These are phyloP conservation scores for Pseudofabraea citricarpa DNA, from an alignment of 2,329 filamentous ascomycete species.

Conservation along the genomic window DNA sequence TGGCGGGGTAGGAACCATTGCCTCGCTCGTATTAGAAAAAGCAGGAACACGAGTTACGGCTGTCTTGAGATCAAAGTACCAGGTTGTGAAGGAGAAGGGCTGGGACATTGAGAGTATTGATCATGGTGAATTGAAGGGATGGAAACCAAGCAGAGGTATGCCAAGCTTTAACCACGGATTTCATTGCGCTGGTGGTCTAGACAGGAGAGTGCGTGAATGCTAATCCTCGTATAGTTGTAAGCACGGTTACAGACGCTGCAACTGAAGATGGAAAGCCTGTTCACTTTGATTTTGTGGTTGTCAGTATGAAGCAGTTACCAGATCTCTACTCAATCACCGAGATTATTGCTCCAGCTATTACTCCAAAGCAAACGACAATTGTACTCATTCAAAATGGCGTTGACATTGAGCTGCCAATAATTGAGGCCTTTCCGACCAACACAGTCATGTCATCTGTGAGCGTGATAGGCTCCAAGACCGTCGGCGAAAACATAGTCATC, in stretches of 20 bases:
- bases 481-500: slow-evolving; percentile 8
- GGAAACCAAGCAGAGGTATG: slow-evolving; percentile 15
- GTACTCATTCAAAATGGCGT: slow-evolving; percentile 21
- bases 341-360: slow-evolving; percentile 13
- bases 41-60: slow-evolving; percentile 15
- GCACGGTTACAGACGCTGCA: slow-evolving; percentile 2
- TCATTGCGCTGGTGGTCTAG: not conserved
- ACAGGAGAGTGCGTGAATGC: not conserved
- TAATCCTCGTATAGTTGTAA: not conserved
- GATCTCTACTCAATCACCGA: slow-evolving; percentile 12
- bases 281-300: slow-evolving; percentile 16
- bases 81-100: slow-evolving; percentile 14
- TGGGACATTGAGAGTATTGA: slow-evolving; percentile 20
- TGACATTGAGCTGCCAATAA: slow-evolving; percentile 16
- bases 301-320: slow-evolving; percentile 17
- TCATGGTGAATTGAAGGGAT: slow-evolving; percentile 15
- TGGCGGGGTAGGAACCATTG: slow-evolving; percentile 19
- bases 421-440: slow-evolving; percentile 13
- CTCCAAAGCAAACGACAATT: slow-evolving; percentile 11
- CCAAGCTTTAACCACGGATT: slow-evolving; percentile 1
- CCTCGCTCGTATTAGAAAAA: slow-evolving; percentile 14
- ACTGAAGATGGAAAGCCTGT: slow-evolving; percentile 10
- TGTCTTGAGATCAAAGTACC: slow-evolving; percentile 16
- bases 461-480: slow-evolving; percentile 15
- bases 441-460: slow-evolving; percentile 15